phyloP scores from a whole-genome alignment of 1,139 yeast genomes.

The Candida labiduridarum region DNA sequence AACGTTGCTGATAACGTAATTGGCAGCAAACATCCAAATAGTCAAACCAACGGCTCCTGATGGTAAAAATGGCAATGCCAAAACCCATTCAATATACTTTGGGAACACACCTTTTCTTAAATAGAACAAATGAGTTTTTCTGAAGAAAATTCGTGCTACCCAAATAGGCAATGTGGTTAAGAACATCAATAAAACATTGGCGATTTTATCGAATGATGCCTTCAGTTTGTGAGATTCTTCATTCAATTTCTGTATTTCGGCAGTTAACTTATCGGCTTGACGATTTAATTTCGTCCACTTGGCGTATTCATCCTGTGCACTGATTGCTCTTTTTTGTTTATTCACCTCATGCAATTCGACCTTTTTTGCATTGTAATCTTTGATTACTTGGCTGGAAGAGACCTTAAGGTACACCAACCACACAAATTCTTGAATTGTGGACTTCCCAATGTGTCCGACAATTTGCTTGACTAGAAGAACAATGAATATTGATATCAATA shows the following conservation, averaged over 20 bases:
- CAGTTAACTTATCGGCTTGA: slow-evolving; percentile 58
- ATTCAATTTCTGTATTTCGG: slow-evolving; percentile 50
- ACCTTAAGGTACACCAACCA: slow-evolving; percentile 45
- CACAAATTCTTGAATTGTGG: slow-evolving; percentile 30
- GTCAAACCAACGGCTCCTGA: slow-evolving; percentile 57
- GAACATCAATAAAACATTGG: slow-evolving; percentile 29
- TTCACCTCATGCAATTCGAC: slow-evolving; percentile 50
- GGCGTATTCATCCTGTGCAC: slow-evolving; percentile 94
- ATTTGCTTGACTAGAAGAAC: slow-evolving; percentile 35
- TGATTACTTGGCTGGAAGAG: slow-evolving; percentile 25
- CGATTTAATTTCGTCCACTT: slow-evolving; percentile 94
- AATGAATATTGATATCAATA: slow-evolving; percentile 29
- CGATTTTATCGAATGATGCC: slow-evolving; percentile 35
- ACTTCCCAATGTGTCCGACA: slow-evolving; percentile 37
- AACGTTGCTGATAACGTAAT: slow-evolving; percentile 32
- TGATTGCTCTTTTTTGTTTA: slow-evolving; percentile 59
- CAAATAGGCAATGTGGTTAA: slow-evolving; percentile 49
- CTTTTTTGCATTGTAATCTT: slow-evolving; percentile 40
- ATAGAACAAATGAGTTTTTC: slow-evolving; percentile 62
- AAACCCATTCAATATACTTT: slow-evolving; percentile 52
- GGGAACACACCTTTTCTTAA: slow-evolving; percentile 66
- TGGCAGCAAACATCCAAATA: slow-evolving; percentile 49
- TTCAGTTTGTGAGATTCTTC: slow-evolving; percentile 38
- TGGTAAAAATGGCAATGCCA: slow-evolving; percentile 64
- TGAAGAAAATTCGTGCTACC: slow-evolving; percentile 55